Base-by-base conservation (phyloP, 1,284 basidiomycete species). In the Pseudozyma flocculosa region DNA sequence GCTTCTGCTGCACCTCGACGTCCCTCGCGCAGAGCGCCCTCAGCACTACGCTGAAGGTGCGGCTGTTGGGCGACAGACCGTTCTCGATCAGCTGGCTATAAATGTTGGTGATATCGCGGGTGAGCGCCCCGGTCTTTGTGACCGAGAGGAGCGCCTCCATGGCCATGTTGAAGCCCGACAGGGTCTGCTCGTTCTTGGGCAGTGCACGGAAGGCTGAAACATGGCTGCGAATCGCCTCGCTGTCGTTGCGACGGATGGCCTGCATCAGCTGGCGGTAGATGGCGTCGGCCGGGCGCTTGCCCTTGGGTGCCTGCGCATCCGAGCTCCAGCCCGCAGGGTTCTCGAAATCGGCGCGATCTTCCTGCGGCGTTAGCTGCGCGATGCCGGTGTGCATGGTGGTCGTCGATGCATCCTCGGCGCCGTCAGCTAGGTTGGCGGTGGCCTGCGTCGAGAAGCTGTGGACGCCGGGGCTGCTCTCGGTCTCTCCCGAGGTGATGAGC, bases 71-170 rank as follows among this genome's bases (percentile, higher is more conserved):
- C 0, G 84, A 73, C 14, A 92, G 73, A 21, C 85, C 84, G 40
- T 81, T 81, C n/a, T 82, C 79, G 42, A 91, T 79, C 83, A 93
- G 85, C 50, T 86, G 82, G 68, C 88, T 85, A 81, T 94, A 94
- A 4, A 85, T 82, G 52, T 86, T 84, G 57, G 89, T 79, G 43
- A 92, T 80, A 37, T 83, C 75, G 0, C 82, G 80, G 37, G 90
- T 82, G 4, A 85, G 83, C 61, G 85, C 83, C 15, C 85, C 86
- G 14, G 73, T 59, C 19, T 64, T 50, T 51, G 88, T 84, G 32
- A 83, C 80, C 2, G 74, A 59, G 23, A 82, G 70, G 2, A 91
- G 78, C 0, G 85, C 85, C 4, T 82, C 70, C 40, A 92, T 79
- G 14, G 86, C 86, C 19, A 79, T 76, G 70, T 92, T 92, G 81